Evolutionary conservation across 352 stramenopile genomes (phyloP).

Genomic region (Phytophthora kernoviae): DNA sequence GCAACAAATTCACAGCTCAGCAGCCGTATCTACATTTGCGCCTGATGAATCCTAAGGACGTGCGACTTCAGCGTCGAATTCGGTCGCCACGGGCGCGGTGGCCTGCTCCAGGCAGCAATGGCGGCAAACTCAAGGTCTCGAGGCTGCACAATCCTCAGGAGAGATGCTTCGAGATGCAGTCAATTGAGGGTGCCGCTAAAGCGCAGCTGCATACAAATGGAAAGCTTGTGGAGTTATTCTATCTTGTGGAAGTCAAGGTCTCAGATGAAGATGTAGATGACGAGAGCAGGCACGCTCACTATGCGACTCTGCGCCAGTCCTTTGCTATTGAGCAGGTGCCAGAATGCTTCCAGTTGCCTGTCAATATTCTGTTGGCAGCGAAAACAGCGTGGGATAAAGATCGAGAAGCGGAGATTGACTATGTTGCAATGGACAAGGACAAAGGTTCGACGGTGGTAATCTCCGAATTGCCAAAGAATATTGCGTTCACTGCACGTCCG

Average conservation of each 20-base stretch:
- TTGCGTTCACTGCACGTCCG: conserved; percentile 45
- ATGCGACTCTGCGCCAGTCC: conserved; percentile 48
- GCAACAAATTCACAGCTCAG: conserved; percentile 50
- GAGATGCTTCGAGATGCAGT: conserved; percentile 62
- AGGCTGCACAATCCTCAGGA: conserved; percentile 37
- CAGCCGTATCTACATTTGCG: conserved; percentile 53
- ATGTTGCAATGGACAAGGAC: conserved; percentile 10
- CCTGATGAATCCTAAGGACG: conserved; percentile 12
- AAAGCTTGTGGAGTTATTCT: conserved; percentile 45
- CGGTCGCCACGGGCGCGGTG: conserved; percentile 32
- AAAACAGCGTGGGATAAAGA: conserved; percentile 33
- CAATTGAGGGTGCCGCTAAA: conserved; percentile 63
- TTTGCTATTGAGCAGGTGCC: conserved; percentile 42
- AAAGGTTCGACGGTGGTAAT: conserved; percentile 1
- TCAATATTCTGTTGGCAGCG: conserved; percentile 39
- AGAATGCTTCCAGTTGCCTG: conserved; percentile 40
- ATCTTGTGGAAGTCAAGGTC: conserved; percentile 39
- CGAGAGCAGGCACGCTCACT: conserved; percentile 31
- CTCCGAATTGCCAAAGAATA: conserved; percentile 44
- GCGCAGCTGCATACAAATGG: conserved; percentile 42
- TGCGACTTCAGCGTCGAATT: conserved; percentile 30
- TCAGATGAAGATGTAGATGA: conserved; percentile 21
- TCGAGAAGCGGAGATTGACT: conserved; percentile 28
- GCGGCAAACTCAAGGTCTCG: conserved; percentile 25
- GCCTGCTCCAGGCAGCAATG: conserved; percentile 10